These are phyloP conservation scores for Thymus mandschuricus DNA, from an alignment of 257 asterid species.

Conservation along the genomic window DNA sequence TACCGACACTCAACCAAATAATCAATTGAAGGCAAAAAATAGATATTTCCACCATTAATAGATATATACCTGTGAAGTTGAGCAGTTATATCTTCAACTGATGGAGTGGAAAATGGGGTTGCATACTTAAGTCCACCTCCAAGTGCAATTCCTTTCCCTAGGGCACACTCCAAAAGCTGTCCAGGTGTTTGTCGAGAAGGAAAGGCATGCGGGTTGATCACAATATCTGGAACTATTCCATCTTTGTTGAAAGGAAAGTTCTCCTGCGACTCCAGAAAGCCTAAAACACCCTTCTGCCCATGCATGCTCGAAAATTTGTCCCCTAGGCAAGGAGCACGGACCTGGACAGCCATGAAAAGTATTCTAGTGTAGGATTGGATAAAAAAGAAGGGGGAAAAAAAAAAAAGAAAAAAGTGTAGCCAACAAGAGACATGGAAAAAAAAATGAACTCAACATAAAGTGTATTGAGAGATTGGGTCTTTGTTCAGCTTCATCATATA, in stretches of 20 bases:
- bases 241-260: constrained; percentile 84
- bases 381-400: too few relatives aligned
- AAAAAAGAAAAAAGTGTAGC: background rate
- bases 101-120: constrained; percentile 84
- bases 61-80: constrained; percentile 80
- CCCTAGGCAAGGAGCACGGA: constrained; percentile 92
- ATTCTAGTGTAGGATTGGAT: constrained; percentile 2
- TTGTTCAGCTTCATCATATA: background rate
- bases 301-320: constrained; percentile 99
- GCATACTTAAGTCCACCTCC: constrained; percentile 78
- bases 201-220: constrained; percentile 96
- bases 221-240: constrained; percentile 94
- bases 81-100: constrained; percentile 71
- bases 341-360: constrained; percentile 47
- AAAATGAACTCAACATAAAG: background rate
- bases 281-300: constrained; percentile 97
- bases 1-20: background rate
- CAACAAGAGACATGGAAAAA: background rate
- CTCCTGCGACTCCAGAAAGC: constrained; percentile 88
- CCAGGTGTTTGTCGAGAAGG: constrained; percentile 98
- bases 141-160: constrained; percentile 88
- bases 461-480: background rate
- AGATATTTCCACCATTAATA: background rate
- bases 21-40: background rate
- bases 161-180: constrained; percentile 89